Conservation (phyloP, 805 yeast genomes). For the Candida argentea region DNA sequence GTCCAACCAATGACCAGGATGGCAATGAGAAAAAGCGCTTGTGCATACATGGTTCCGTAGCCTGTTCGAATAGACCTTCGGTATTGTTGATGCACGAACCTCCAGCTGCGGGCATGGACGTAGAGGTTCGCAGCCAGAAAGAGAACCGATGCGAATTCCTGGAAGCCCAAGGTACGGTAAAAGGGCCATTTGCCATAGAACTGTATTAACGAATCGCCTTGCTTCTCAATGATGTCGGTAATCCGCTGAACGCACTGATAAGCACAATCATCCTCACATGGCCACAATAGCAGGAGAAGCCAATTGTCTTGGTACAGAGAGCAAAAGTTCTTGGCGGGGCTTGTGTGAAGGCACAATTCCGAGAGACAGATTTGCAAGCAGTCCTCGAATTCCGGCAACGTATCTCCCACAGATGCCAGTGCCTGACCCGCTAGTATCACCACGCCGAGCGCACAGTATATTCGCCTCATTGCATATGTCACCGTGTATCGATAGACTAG, state of each 20-base stretch:
- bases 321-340: constrained; percentile 1
- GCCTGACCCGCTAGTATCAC: not conserved
- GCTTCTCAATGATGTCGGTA: constrained; percentile 12
- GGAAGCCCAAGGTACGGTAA: constrained; percentile 22
- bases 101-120: constrained; percentile 20
- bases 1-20: constrained; percentile 28
- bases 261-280: constrained; percentile 25
- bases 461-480: not conserved
- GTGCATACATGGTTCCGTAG: constrained; percentile 16
- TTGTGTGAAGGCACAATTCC: constrained; percentile 9
- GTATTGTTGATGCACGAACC: constrained; percentile 17
- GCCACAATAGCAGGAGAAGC: constrained; percentile 14
- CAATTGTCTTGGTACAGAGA: not conserved
- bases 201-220: constrained; percentile 22
- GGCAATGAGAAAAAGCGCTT: constrained; percentile 18
- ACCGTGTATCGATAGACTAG: not conserved
- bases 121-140: constrained; percentile 28
- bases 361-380: constrained; percentile 16
- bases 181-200: constrained; percentile 38
- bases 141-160: constrained; percentile 24
- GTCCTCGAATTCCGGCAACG: constrained; percentile 17
- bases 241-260: constrained; percentile 31
- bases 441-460: not conserved
- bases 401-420: constrained; percentile 21
- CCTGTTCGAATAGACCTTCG: constrained; percentile 10